Evolutionary conservation across 2,329 filamentous ascomycete genomes (phyloP).

Genomic region (Aspergillus sp.): DNA sequence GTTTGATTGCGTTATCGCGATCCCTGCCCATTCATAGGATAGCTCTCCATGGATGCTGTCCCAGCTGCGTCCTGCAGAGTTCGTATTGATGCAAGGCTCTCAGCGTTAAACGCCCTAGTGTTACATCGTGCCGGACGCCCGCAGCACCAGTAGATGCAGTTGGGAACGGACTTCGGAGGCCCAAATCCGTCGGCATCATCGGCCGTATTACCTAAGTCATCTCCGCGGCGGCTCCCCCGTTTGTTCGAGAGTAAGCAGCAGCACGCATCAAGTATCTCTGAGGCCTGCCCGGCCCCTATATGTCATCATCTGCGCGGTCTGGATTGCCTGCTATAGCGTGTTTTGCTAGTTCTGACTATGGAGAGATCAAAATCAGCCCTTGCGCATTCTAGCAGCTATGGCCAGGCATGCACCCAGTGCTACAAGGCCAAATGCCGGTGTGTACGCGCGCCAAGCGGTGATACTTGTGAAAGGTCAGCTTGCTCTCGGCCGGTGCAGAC

Average conservation of each 20-base stretch:
- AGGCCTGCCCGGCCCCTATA: not conserved
- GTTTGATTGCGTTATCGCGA: too few relatives aligned
- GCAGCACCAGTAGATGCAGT: too few relatives aligned
- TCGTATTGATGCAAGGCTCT: not conserved
- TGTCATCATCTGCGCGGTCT: not conserved
- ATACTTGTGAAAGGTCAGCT: conserved; percentile 25
- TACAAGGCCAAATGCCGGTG: conserved; percentile 32
- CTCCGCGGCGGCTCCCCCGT: not conserved
- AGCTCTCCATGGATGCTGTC: too few relatives aligned
- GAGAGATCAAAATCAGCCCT: conserved; percentile 6
- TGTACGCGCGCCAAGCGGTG: conserved; percentile 16
- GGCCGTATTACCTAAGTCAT: not conserved
- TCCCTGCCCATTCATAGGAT: too few relatives aligned
- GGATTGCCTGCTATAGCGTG: too few relatives aligned
- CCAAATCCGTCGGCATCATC: conserved; percentile 6
- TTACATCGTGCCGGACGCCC: not conserved
- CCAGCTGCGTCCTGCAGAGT: too few relatives aligned
- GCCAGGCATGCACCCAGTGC: conserved; percentile 27
- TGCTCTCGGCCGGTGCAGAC: too few relatives aligned
- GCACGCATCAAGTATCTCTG: not conserved
- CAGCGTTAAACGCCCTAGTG: not conserved
- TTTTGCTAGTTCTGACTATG: conserved; percentile 8
- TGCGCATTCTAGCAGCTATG: conserved; percentile 21
- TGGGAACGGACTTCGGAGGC: conserved; percentile 9
- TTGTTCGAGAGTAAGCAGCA: not conserved